A percentile compares a stretch with the other conserved stretches of the same genome.
Conservation (phyloP, 805 yeast genomes). For the Sungouiozyma intestinalis region DNA sequence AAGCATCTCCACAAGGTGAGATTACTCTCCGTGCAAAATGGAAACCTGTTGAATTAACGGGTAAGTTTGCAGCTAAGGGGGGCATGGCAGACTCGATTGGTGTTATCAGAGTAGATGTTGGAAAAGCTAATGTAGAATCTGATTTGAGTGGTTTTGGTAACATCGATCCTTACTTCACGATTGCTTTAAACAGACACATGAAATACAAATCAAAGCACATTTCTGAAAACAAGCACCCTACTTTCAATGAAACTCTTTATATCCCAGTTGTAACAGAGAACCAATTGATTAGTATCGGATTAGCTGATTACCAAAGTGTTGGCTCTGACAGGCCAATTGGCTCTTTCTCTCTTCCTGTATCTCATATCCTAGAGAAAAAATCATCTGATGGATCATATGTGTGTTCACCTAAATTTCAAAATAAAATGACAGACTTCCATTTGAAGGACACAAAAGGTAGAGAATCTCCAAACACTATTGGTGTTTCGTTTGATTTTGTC, state of each 20-base stretch:
- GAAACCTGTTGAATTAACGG: constrained; percentile 59
- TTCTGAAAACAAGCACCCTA: constrained; percentile 45
- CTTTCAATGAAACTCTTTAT: constrained; percentile 48
- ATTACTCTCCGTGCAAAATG: constrained; percentile 49
- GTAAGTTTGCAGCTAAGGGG: constrained; percentile 35
- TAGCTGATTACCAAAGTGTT: constrained; percentile 57
- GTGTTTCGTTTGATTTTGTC: constrained; percentile 49
- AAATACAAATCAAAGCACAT: constrained; percentile 45
- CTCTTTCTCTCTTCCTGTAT: constrained; percentile 38
- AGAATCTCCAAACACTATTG: constrained; percentile 42
- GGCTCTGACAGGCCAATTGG: constrained; percentile 61
- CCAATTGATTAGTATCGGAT: constrained; percentile 47
- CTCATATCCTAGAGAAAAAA: constrained; percentile 35
- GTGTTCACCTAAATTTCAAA: constrained; percentile 43
- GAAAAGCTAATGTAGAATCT: constrained; percentile 39
- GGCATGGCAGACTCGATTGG: constrained; percentile 49
- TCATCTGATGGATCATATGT: constrained; percentile 33
- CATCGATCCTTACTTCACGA: constrained; percentile 64
- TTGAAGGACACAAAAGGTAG: constrained; percentile 26
- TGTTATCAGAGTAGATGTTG: constrained; percentile 48
- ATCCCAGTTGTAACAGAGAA: constrained; percentile 51
- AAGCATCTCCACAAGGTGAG: constrained; percentile 43
- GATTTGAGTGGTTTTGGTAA: constrained; percentile 58
- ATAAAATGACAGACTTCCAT: constrained; percentile 29
- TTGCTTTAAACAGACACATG: constrained; percentile 47